These are phyloP conservation scores for Isabelozyma gotoi DNA, from an alignment of 805 yeast species.

Conservation along the genomic window DNA sequence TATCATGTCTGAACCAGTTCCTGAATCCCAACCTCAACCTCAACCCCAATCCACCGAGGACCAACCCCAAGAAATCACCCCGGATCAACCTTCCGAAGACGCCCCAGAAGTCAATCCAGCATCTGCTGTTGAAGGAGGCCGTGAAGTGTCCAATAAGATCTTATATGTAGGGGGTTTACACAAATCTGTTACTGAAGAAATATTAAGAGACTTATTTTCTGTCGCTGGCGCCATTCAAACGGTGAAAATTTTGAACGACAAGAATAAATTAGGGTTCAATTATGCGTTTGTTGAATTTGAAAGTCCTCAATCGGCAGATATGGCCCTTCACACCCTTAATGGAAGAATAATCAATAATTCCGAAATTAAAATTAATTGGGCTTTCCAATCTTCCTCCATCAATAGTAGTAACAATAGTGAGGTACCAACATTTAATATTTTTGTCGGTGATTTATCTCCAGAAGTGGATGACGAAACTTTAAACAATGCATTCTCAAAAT, in stretches of 20 bases:
- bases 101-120: slow-evolving; percentile 45
- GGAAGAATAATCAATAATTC: slow-evolving; percentile 56
- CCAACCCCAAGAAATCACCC: neutral
- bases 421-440: slow-evolving; percentile 63
- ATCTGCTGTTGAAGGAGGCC: slow-evolving; percentile 76
- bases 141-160: slow-evolving; percentile 72
- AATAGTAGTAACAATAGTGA: slow-evolving; percentile 42
- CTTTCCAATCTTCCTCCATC: slow-evolving; percentile 76
- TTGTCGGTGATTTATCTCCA: slow-evolving; percentile 82
- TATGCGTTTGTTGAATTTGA: slow-evolving; percentile 84
- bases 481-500: slow-evolving; percentile 53
- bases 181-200: slow-evolving; percentile 62
- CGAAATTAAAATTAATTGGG: slow-evolving; percentile 73
- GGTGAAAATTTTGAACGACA: slow-evolving; percentile 73
- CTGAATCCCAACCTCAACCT: neutral
- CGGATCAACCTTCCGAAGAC: neutral
- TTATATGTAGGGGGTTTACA: slow-evolving; percentile 77
- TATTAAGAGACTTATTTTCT: slow-evolving; percentile 60
- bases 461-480: slow-evolving; percentile 81
- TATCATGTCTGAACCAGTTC: neutral
- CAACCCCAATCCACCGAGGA: neutral
- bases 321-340: slow-evolving; percentile 60
- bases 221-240: slow-evolving; percentile 60
- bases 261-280: slow-evolving; percentile 68
- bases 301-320: slow-evolving; percentile 54